A percentile compares a stretch with the other conserved stretches of the same genome.
Conservation (phyloP, 2,329 filamentous ascomycete species). For the Colletotrichum simmondsii region DNA sequence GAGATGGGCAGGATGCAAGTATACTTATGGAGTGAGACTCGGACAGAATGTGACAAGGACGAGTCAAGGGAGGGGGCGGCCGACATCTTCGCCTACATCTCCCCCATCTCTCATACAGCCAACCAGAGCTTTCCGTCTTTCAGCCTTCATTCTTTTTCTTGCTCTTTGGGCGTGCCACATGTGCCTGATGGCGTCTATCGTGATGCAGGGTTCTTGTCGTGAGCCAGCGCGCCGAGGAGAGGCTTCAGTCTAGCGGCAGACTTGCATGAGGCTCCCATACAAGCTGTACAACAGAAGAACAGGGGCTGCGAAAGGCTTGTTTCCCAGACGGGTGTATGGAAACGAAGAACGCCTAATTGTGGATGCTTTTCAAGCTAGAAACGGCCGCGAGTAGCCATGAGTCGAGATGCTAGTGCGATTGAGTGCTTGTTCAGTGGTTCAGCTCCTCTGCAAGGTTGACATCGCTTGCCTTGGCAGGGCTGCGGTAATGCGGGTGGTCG, state of each 20-base stretch:
- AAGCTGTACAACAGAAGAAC: background rate
- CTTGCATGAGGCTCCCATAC: background rate
- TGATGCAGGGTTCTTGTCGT: slow-evolving; percentile 4
- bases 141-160: background rate
- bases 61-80: slow-evolving; percentile 21
- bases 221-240: background rate
- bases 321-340: background rate
- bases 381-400: background rate
- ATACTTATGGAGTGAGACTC: slow-evolving; percentile 25
- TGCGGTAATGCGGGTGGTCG: background rate
- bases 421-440: background rate
- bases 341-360: slow-evolving; percentile 20
- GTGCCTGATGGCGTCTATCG: background rate
- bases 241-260: background rate
- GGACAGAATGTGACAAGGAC: background rate
- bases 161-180: background rate
- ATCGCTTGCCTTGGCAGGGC: slow-evolving; percentile 7
- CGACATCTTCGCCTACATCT: slow-evolving; percentile 2
- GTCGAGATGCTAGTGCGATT: background rate
- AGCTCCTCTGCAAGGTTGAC: slow-evolving; percentile 24
- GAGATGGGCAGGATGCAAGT: background rate
- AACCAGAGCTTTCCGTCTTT: background rate
- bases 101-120: background rate
- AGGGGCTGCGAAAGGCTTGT: slow-evolving; percentile 4
- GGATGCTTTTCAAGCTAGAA: slow-evolving; percentile 7